phyloP scores from a whole-genome alignment of 805 yeast species.

The Debaryomyces tyrocola region DNA sequence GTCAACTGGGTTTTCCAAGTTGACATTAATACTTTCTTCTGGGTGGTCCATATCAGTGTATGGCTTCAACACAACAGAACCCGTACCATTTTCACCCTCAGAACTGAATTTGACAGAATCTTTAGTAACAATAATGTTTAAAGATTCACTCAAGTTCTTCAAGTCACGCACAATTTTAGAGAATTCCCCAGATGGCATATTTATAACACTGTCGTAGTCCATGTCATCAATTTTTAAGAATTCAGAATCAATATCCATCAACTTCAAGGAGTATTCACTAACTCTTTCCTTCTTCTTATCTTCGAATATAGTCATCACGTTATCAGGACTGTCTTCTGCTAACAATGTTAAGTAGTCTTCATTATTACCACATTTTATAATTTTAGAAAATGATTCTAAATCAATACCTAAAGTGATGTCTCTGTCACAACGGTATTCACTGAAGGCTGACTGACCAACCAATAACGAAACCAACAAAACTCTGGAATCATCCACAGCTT shows the following conservation, averaged over 20 bases:
- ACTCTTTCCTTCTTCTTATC: conserved; percentile 88
- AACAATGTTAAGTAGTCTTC: conserved; percentile 84
- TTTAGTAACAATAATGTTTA: conserved; percentile 83
- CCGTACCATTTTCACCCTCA: conserved; percentile 90
- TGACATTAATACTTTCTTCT: conserved; percentile 70
- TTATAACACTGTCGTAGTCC: conserved; percentile 82
- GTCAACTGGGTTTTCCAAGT: conserved; percentile 82
- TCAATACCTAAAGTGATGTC: conserved; percentile 90
- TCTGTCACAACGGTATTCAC: conserved; percentile 93
- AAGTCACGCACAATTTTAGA: conserved; percentile 88
- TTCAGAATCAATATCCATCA: conserved; percentile 96
- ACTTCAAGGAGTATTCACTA: conserved; percentile 84
- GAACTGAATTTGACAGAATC: conserved; percentile 87
- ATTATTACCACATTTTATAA: conserved; percentile 87
- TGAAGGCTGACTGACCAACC: conserved; percentile 85
- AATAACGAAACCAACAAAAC: conserved; percentile 86
- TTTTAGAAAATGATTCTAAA: conserved; percentile 80
- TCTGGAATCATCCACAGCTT: conserved; percentile 97
- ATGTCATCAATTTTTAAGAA: conserved; percentile 91
- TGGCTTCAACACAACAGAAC: conserved; percentile 84
- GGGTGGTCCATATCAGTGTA: conserved; percentile 78
- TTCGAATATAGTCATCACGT: conserved; percentile 79
- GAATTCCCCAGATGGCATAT: conserved; percentile 86
- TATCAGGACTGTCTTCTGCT: conserved; percentile 87
- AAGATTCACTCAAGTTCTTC: conserved; percentile 81